Conservation (phyloP, 169 alveolate species). For the Eimeria tenella region DNA sequence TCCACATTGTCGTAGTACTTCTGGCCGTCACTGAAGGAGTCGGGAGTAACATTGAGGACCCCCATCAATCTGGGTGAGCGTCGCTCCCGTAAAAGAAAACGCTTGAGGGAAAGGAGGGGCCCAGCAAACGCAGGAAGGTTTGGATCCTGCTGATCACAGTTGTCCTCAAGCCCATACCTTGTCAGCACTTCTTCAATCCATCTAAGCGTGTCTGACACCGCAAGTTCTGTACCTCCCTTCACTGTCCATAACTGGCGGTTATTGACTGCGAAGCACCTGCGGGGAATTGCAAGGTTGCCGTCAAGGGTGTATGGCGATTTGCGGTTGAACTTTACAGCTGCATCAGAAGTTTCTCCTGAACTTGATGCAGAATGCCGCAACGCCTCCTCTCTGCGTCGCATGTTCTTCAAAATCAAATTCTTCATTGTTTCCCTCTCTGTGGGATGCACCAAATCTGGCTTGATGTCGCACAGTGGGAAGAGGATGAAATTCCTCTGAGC, state of each 20-base stretch:
- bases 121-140: background rate
- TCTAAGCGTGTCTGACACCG: constrained; percentile 24
- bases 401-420: background rate
- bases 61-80: constrained; percentile 73
- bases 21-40: constrained; percentile 78
- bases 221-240: constrained; percentile 9
- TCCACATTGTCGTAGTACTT: constrained; percentile 36
- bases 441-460: constrained; percentile 77
- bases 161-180: background rate
- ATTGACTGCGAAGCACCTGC: constrained; percentile 67
- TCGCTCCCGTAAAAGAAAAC: background rate
- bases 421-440: background rate
- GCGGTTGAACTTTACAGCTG: background rate
- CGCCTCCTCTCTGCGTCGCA: constrained; percentile 18
- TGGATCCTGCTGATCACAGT: background rate
- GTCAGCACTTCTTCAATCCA: constrained; percentile 49
- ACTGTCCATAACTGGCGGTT: constrained; percentile 45
- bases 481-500: constrained; percentile 76
- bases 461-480: constrained; percentile 79
- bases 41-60: constrained; percentile 80
- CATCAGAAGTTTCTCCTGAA: background rate
- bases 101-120: background rate
- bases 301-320: constrained; percentile 29
- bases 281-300: constrained; percentile 62
- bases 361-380: background rate